phyloP scores from a whole-genome alignment of 1,284 basidiomycete species.

The Apiotrichum brassicae region DNA sequence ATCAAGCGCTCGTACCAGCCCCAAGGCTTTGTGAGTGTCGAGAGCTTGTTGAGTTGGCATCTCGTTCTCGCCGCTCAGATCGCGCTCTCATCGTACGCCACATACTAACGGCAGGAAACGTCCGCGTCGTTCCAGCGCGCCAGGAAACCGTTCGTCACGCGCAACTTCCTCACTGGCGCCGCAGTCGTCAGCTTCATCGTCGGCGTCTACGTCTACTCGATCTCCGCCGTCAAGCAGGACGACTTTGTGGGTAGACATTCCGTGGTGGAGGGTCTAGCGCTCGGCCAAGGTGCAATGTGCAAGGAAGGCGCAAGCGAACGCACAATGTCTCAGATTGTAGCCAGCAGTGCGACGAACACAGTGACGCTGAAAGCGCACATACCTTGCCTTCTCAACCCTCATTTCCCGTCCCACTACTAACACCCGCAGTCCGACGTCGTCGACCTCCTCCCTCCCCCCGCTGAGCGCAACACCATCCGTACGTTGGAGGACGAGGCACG shows the following conservation, averaged over 20 bases:
- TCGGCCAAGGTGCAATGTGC: not conserved
- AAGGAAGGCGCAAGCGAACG: no score
- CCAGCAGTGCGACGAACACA: not conserved
- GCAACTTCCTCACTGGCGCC: constrained; percentile 73
- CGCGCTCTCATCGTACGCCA: no score
- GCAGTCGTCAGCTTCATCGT: constrained; percentile 67
- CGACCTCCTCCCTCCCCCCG: constrained; percentile 43
- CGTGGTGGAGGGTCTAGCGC: not conserved
- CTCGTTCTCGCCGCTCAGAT: no score
- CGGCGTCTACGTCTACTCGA: constrained; percentile 88
- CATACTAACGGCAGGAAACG: constrained; percentile 56
- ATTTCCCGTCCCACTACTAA: not conserved
- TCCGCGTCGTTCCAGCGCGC: constrained; percentile 81
- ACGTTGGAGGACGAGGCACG: constrained; percentile 46
- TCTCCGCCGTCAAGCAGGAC: constrained; percentile 87
- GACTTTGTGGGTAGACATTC: constrained; percentile 57
- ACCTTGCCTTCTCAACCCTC: no score
- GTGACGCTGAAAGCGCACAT: no score
- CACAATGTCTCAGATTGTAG: no score
- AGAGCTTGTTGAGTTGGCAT: no score
- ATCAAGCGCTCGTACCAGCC: constrained; percentile 26
- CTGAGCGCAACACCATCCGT: constrained; percentile 34
- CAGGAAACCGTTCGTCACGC: constrained; percentile 69
- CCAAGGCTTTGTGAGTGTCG: constrained; percentile 16
- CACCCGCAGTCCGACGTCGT: constrained; percentile 42